These are phyloP conservation scores for Aureococcus anophagefferens DNA, from an alignment of 108 stramenopile genomes.

Conservation along the genomic window DNA sequence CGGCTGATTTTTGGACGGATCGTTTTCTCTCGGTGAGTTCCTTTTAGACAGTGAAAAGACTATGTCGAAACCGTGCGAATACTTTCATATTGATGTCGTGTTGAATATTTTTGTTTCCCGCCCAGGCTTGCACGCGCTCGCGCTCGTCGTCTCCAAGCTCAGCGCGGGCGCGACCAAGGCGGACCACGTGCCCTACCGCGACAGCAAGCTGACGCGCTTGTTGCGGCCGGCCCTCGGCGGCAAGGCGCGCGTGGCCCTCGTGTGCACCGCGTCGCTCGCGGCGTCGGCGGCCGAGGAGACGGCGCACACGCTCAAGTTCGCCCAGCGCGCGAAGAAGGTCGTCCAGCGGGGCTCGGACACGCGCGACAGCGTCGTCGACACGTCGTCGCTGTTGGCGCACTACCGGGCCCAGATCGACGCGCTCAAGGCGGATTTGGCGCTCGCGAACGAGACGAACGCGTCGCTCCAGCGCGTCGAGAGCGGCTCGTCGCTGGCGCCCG, in stretches of 20 bases:
- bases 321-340: constrained; percentile 33
- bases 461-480: no score
- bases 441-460: no score
- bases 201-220: constrained; percentile 52
- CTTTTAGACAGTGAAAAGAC: no score
- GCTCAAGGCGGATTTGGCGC: not conserved
- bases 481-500: constrained; percentile 1
- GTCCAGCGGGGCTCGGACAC: constrained; percentile 2
- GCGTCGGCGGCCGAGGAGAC: constrained; percentile 42
- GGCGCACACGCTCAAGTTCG: constrained; percentile 38
- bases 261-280: constrained; percentile 48
- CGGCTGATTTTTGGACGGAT: no score
- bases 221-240: constrained; percentile 52
- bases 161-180: not conserved
- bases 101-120: no score
- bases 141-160: constrained; percentile 31
- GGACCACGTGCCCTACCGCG: constrained; percentile 30
- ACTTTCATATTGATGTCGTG: no score
- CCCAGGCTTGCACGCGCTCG: no score
- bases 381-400: constrained; percentile 7
- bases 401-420: constrained; percentile 1
- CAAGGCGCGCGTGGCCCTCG: constrained; percentile 47
- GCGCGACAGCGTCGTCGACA: not conserved
- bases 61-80: no score
- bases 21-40: no score